Base-by-base conservation (phyloP, 1,284 basidiomycete genomes). In the Austroboletus novae-zelandiae region DNA sequence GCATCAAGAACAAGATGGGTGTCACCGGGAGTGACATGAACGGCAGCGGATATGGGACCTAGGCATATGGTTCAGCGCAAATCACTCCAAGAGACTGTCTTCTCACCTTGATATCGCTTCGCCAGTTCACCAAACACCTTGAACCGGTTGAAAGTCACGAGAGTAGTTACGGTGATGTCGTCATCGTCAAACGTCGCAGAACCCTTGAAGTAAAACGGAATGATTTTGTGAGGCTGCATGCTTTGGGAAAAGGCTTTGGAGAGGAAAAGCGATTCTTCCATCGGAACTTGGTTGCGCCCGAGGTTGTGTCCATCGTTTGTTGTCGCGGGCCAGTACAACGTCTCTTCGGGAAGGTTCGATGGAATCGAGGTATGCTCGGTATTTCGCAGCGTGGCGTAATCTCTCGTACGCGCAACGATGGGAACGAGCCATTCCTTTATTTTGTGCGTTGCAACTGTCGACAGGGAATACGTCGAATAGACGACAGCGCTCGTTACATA, bases 1-100 rank as follows among this genome's bases (percentile, higher is more conserved):
- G 80, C 76, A 43, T 77, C 74, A 23, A 92, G 74, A 18, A 62
- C 45, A 8, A 43, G 41, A 35, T 46, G 51, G 5, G 45, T 35
- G 20, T 68, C 50, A 5, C 46, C 51, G 56, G 79, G 75, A 43
- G 70, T 73, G 44, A 91, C 78, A 59, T 93, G 89, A 17, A 93
- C 77, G 0, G 89, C 83, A 3, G 86, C 91, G 14, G 90, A 92
- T 50, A 93, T 82, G 0, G 91, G 91, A 17, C 91, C 89, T 89
- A 50, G 5, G 27, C 17, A 30, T 15, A 41, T 35, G 45, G 36
- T 40, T 31, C 46, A 49, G 49, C 8, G 27, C 5, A 9, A 36
- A 30, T 3, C 13, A 4, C 9, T 30, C 15, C n/a, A 46, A 10
- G 5, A 50, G 35, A 43, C 29, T 15, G 40, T 23, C n/a, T 6